phyloP scores from a whole-genome alignment of 2,329 filamentous ascomycete genomes.

The Talaromyces pinophilus region DNA sequence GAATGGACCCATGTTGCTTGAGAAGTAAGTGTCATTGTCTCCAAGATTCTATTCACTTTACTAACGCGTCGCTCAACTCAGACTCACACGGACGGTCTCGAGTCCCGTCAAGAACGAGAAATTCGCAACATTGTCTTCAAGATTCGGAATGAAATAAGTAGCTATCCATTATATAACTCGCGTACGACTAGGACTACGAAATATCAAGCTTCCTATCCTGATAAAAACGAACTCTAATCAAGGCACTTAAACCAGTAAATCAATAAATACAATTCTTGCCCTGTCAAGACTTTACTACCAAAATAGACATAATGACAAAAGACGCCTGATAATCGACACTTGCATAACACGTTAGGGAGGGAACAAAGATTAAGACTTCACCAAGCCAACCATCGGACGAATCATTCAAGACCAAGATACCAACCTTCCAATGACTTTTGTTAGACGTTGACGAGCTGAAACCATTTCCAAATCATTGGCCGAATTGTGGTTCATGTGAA shows the following conservation, averaged over 20 bases:
- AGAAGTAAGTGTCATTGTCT: conserved; percentile 65
- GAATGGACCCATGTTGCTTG: conserved; percentile 83
- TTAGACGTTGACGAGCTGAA: not conserved
- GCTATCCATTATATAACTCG: not conserved
- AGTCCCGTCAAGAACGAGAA: conserved; percentile 62
- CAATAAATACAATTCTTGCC: conserved; percentile 17
- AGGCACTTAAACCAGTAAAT: not conserved
- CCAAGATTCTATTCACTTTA: not conserved
- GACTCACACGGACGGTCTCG: conserved; percentile 65
- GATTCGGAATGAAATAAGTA: conserved; percentile 64
- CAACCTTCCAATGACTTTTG: not conserved
- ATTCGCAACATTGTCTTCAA: conserved; percentile 70
- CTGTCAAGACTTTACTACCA: conserved; percentile 12
- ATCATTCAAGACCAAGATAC: conserved; percentile 4
- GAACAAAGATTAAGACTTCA: not conserved
- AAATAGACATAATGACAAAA: conserved; percentile 12
- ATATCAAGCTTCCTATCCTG: not conserved
- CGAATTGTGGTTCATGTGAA: not conserved
- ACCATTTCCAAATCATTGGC: not conserved
- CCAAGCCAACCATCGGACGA: conserved; percentile 12
- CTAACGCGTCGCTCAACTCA: conserved; percentile 35
- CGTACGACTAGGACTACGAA: not conserved
- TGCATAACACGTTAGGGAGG: conserved; percentile 11
- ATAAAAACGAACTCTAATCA: not conserved
- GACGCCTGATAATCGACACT: conserved; percentile 15